phyloP scores from a whole-genome alignment of 23 red algal species.

The Gracilaria caudata region DNA sequence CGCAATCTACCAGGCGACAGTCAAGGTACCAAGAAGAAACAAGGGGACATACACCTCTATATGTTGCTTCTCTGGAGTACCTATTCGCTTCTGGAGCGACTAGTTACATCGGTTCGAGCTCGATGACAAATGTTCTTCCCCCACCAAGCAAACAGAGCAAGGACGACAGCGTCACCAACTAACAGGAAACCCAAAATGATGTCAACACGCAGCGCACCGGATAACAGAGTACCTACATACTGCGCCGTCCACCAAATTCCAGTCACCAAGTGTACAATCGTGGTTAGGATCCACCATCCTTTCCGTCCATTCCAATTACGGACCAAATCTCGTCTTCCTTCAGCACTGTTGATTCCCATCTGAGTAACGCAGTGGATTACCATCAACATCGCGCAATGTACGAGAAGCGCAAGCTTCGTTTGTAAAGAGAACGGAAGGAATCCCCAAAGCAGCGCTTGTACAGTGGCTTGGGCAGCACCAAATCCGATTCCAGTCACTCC shows the following conservation, averaged over 20 bases:
- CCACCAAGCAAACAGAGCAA: not conserved
- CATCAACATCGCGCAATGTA: not conserved
- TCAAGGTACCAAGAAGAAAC: too few relatives aligned
- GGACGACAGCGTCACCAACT: not conserved
- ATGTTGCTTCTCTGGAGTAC: too few relatives aligned
- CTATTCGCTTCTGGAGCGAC: not conserved
- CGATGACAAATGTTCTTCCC: not conserved
- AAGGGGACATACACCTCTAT: too few relatives aligned
- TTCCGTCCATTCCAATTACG: not conserved
- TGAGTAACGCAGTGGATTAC: not conserved
- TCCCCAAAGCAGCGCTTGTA: not conserved
- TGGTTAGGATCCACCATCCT: slow-evolving; percentile 6
- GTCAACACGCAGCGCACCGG: not conserved
- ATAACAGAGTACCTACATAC: not conserved
- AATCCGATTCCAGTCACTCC: slow-evolving; percentile 5
- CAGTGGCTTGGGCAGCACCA: not conserved
- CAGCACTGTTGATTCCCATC: not conserved
- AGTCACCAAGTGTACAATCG: not conserved
- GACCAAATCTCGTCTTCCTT: slow-evolving; percentile 10
- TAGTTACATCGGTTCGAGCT: not conserved
- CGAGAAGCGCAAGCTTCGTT: not conserved
- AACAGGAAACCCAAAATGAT: not conserved
- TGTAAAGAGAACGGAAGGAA: not conserved
- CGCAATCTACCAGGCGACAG: too few relatives aligned
- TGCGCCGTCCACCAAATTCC: not conserved